phyloP scores from a whole-genome alignment of 2,329 filamentous ascomycete genomes.

The Fusarium pseudonygamai region DNA sequence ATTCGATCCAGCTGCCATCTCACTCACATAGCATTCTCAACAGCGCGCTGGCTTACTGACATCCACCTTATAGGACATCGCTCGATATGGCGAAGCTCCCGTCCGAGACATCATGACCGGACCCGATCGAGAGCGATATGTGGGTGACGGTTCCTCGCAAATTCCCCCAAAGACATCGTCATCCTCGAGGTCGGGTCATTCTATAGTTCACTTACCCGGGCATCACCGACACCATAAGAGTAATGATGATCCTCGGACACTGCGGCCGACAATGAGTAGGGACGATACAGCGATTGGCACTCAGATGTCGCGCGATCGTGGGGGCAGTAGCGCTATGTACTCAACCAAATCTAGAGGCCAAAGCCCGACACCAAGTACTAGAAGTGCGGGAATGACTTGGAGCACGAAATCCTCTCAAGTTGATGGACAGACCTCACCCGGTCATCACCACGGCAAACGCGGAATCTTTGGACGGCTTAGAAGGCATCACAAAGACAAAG shows the following conservation, averaged over 20 bases:
- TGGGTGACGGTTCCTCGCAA: slow-evolving; percentile 57
- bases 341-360: slow-evolving; percentile 69
- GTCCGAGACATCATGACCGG: slow-evolving; percentile 75
- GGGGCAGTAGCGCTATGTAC: slow-evolving; percentile 62
- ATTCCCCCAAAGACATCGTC: slow-evolving; percentile 70
- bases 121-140: slow-evolving; percentile 74
- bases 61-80: slow-evolving; percentile 68
- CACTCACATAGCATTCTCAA: background rate
- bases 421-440: slow-evolving; percentile 69
- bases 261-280: slow-evolving; percentile 77
- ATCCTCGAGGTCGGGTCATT: slow-evolving; percentile 67
- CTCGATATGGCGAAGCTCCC: slow-evolving; percentile 79
- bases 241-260: slow-evolving; percentile 70
- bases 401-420: slow-evolving; percentile 59
- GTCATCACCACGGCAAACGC: slow-evolving; percentile 61
- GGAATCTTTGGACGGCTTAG: slow-evolving; percentile 62
- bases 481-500: slow-evolving; percentile 64
- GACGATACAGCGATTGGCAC: slow-evolving; percentile 70
- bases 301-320: slow-evolving; percentile 58
- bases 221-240: slow-evolving; percentile 77
- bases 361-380: slow-evolving; percentile 83
- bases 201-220: slow-evolving; percentile 71
- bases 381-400: slow-evolving; percentile 61
- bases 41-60: slow-evolving; percentile 38
- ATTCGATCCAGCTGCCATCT: slow-evolving; percentile 4